phyloP scores from a whole-genome alignment of 495 filamentous ascomycete genomes.

The Neurospora discreta region DNA sequence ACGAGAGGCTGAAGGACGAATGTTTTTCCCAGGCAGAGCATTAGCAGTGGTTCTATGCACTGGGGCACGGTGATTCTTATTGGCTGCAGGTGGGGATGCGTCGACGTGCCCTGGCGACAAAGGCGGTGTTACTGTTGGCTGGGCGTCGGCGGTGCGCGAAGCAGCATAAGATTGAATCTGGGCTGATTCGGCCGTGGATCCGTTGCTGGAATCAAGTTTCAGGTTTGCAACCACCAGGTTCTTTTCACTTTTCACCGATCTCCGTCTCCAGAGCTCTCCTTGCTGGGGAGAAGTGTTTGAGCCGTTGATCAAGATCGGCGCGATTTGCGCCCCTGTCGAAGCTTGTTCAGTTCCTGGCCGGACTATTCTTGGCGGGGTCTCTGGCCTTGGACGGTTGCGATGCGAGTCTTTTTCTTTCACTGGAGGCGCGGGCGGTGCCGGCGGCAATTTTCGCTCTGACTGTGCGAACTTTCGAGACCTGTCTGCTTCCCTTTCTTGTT shows the following conservation, averaged over 20 bases:
- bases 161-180: slow-evolving; percentile 4
- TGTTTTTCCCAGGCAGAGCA: slow-evolving; percentile 22
- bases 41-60: slow-evolving; percentile 9
- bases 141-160: background rate
- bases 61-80: slow-evolving; percentile 3
- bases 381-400: background rate
- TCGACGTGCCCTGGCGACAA: slow-evolving; percentile 1
- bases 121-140: slow-evolving; percentile 6
- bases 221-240: slow-evolving; percentile 31
- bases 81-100: slow-evolving; percentile 1
- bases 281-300: slow-evolving; percentile 21
- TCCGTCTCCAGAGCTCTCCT: slow-evolving; percentile 34
- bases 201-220: slow-evolving; percentile 31
- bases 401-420: slow-evolving; percentile 21
- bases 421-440: slow-evolving; percentile 21
- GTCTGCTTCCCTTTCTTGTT: slow-evolving; percentile 7
- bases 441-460: slow-evolving; percentile 16
- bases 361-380: slow-evolving; percentile 6
- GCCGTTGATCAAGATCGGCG: slow-evolving; percentile 5
- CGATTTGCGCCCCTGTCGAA: slow-evolving; percentile 4
- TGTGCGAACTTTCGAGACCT: slow-evolving; percentile 1
- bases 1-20: slow-evolving; percentile 16
- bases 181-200: slow-evolving; percentile 28
- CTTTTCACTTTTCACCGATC: slow-evolving; percentile 31
- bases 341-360: slow-evolving; percentile 5